Base-by-base conservation (phyloP, 169 alveolate species). In the Plasmodium yoelii region DNA sequence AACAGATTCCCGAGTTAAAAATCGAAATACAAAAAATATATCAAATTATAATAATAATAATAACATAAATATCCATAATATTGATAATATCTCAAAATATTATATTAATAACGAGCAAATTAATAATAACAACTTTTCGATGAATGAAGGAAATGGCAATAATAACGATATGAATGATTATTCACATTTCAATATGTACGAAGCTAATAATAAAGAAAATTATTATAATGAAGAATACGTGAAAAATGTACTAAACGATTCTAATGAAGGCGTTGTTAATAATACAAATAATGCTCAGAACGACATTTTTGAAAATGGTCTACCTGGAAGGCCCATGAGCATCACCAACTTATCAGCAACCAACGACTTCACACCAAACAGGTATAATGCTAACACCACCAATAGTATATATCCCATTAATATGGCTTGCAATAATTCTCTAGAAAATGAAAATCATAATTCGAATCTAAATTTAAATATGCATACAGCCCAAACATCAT, bases 401-500 rank as follows among this genome's bases (percentile, higher is more conserved):
- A 34, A 34, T 34, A 34, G 42, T 34, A 34, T 34, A 34, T 34
- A 34, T 34, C 42, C 42, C 42, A 34, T 34, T 34, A 34, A 34
- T 34, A 34, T 34, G 42, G 42, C 42, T 34, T 34, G 42, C 4
- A 56, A 46, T 7, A 63, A 22, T 39, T 55, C 64, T 9, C 18
- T 34, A 53, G 42, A 82, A 19, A 19, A 59, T 39, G 19, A 28
- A 34, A 86, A 24, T 42, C 26, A 18, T 8, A 68, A 68, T 28
- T n/a, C 63, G n/a, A 65, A 44, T 74, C n/a, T 24, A 44, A 74
- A 42, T 26, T 53, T 61, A 19, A 77, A 47, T 64, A 5, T 61
- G 69, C 26, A 82, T 39, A 13, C 42, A 13, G 24, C 61, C 2
- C 2, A 46, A 24, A 3, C 34, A 10, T 18, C 77, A 49, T 51